Percentiles rank a stretch among this genome's conserved stretches.
Conservation (phyloP, 441 rosid species). For the Syzygium malaccense region DNA sequence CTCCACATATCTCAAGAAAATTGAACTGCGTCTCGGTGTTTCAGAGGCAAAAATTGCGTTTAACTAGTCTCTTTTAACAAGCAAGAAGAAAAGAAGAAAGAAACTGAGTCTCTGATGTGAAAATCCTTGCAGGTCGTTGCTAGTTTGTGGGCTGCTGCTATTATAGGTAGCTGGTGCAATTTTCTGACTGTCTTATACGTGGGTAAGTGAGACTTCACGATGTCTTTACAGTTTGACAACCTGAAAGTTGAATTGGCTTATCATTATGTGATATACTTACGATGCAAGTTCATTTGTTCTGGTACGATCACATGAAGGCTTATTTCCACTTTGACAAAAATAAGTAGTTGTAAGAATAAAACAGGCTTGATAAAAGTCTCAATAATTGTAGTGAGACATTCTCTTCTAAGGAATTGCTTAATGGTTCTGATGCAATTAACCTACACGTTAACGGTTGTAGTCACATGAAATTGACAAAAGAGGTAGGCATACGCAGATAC, state of each 20-base stretch:
- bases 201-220: conserved; percentile 8
- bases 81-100: not conserved
- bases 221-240: not conserved
- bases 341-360: not conserved
- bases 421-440: not conserved
- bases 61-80: not conserved
- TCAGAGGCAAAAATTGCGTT: not conserved
- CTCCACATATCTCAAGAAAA: not conserved
- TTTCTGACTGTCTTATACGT: conserved; percentile 39
- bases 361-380: not conserved
- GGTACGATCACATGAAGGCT: not conserved
- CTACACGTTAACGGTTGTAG: not conserved
- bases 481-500: not conserved
- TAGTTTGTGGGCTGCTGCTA: conserved; percentile 28
- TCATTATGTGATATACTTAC: not conserved
- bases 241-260: not conserved
- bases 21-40: not conserved
- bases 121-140: conserved; percentile 29
- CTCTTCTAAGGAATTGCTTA: not conserved
- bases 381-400: not conserved
- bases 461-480: not conserved
- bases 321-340: not conserved
- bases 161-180: conserved; percentile 43
- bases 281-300: not conserved
- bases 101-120: not conserved